Base-by-base conservation (phyloP, 2,329 filamentous ascomycete genomes). In the Periconia macrospinosa region DNA sequence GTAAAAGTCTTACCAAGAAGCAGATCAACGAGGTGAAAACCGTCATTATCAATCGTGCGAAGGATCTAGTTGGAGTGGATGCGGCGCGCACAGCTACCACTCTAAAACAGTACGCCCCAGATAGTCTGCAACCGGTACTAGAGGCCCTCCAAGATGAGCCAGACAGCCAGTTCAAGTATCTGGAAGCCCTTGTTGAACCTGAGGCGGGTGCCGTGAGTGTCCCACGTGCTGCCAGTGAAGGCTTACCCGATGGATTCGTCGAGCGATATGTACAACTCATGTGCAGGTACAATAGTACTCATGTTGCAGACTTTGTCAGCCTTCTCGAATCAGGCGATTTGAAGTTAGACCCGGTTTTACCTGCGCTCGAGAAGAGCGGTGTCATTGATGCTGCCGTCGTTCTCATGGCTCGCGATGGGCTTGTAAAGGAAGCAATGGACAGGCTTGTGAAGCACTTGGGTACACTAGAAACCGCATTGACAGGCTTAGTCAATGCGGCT, bases 311-410 rank as follows among this genome's bases (percentile, higher is more conserved):
- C 51, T 99, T 94, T 70, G 84, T 97, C 27, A 86, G 88, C 37
- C 71, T 84, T 1, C 80, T 96, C 2, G 89, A 91, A 61, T 86
- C 87, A 2, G 86, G 88, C 11, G 87, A 97, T 68, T 76, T 99
- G 27, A 83, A 86, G 20, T 81, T 99, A 0, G 90, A 94, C 13
- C 83, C 86, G 49, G 81, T 99, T 1, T 80, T 99, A 8, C 92
- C 92, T 3, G 87, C 87, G 0, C 91, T 99, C 81, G 95, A 99
- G 73, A 85, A 89, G 57, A 92, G 87, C 41, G 92, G 92, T 1
- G 90, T 94, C 6, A 86, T 99, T 44, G 94, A 99, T 76, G 95
- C 92, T 5, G 93, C 92, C 1, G 90, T 99, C 7, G 86, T 96
- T 1, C 80, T 99, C 10, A 89, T 99, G 82, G 91, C 91, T 40